Percentiles rank a stretch among this genome's conserved stretches.
Conservation (phyloP, 441 rosid genomes). For the Croton setiger region DNA sequence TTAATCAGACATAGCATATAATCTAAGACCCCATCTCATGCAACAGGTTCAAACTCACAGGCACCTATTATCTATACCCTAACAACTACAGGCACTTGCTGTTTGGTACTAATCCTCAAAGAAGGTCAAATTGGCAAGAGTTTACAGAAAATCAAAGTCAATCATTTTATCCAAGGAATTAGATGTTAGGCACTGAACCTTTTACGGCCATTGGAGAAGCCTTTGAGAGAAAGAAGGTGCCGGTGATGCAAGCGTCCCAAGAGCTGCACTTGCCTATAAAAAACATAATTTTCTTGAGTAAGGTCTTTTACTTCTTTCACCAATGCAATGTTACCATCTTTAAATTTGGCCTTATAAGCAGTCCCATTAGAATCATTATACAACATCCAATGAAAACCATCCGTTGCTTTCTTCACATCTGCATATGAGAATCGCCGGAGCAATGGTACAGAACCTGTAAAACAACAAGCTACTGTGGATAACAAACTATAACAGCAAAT, state of each 20-base stretch:
- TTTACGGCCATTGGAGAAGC: constrained; percentile 64
- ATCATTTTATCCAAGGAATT: background rate
- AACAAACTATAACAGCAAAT: background rate
- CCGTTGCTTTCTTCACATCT: constrained; percentile 72
- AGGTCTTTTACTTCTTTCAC: constrained; percentile 62
- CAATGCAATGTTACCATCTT: constrained; percentile 55
- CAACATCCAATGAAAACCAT: constrained; percentile 55
- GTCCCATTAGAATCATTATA: constrained; percentile 55
- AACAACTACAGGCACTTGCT: background rate
- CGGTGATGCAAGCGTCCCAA: constrained; percentile 86
- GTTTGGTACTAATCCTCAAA: background rate
- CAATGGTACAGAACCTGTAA: constrained; percentile 48
- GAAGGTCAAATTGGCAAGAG: background rate
- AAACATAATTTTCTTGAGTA: constrained; percentile 45
- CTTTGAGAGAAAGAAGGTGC: constrained; percentile 78
- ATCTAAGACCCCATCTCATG: background rate
- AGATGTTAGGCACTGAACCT: constrained; percentile 34
- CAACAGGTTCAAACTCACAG: background rate
- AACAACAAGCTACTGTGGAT: background rate
- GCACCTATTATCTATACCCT: background rate
- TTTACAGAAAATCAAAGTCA: background rate
- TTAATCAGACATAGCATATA: background rate
- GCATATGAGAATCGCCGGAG: constrained; percentile 54
- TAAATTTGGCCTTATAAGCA: constrained; percentile 72
- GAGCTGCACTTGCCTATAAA: constrained; percentile 65